Percentiles rank a stretch among this genome's conserved stretches.
Conservation (phyloP, 371 early-diverging fungal species). For the Mortierella sp. region DNA sequence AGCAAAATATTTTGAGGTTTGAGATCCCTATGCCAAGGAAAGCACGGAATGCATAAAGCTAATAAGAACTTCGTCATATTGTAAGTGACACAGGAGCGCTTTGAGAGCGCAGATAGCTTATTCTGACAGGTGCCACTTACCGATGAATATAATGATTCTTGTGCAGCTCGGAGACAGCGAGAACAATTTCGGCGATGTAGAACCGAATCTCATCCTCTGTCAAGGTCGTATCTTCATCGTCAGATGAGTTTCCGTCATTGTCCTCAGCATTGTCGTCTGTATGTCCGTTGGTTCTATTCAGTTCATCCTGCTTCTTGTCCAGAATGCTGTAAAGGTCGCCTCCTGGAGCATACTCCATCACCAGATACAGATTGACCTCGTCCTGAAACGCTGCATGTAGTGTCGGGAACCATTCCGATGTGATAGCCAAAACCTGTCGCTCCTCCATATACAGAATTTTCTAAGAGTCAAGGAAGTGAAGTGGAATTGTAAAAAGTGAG, state of each 20-base stretch:
- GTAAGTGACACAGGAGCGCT: not conserved
- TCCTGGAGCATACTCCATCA: constrained; percentile 98
- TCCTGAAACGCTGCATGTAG: constrained; percentile 97
- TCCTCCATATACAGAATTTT: constrained; percentile 94
- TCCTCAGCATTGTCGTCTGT: not conserved
- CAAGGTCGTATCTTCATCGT: constrained; percentile 70
- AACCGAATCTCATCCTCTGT: constrained; percentile 93
- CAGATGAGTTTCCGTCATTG: constrained; percentile 29
- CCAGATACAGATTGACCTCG: constrained; percentile 87
- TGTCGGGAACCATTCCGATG: constrained; percentile 83
- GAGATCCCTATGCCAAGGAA: constrained; percentile 65
- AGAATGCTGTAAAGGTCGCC: constrained; percentile 97
- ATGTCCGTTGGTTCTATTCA: constrained; percentile 32
- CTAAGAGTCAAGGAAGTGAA: constrained; percentile 51
- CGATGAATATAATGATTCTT: constrained; percentile 95
- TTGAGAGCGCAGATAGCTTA: not conserved
- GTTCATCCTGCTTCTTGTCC: constrained; percentile 79
- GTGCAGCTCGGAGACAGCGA: constrained; percentile 95
- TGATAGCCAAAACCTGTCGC: constrained; percentile 83
- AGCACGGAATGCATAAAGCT: not conserved
- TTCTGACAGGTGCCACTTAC: constrained; percentile 18
- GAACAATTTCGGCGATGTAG: constrained; percentile 95
- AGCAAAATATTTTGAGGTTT: constrained; percentile 89
- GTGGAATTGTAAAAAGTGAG: not conserved
- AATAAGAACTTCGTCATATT: not conserved